phyloP scores from a whole-genome alignment of 768 basidiomycete genomes.

The Amanita brunnescens region DNA sequence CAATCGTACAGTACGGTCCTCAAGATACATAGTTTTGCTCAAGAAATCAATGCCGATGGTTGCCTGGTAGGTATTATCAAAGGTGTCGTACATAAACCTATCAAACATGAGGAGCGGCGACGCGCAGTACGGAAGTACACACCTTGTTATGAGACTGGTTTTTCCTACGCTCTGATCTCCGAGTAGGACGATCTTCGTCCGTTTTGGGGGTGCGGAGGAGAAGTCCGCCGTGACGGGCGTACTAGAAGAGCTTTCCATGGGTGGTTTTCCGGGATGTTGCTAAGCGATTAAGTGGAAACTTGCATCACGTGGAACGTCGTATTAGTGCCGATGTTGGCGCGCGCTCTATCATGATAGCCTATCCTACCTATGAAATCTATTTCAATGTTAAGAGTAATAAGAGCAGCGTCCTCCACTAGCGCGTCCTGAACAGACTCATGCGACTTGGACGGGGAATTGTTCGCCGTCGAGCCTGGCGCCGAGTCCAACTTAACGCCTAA shows the following conservation, averaged over 20 bases:
- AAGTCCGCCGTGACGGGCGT: constrained; percentile 77
- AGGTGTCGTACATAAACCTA: constrained; percentile 99
- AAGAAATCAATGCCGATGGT: constrained; percentile 99
- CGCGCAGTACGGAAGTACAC: constrained; percentile 16
- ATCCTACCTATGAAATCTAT: too few species aligned
- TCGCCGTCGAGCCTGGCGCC: neutral
- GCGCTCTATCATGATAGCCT: constrained; percentile 17
- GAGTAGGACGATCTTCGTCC: constrained; percentile 92
- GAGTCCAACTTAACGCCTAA: neutral
- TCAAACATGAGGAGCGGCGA: neutral
- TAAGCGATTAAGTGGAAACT: too few species aligned
- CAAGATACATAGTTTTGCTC: constrained; percentile 99
- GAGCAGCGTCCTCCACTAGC: too few species aligned
- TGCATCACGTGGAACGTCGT: constrained; percentile 26
- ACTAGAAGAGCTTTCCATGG: constrained; percentile 47
- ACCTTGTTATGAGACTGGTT: constrained; percentile 97
- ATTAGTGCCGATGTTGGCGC: constrained; percentile 84
- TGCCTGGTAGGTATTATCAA: constrained; percentile 98
- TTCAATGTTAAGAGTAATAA: too few species aligned
- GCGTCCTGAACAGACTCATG: too few species aligned
- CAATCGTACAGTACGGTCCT: constrained; percentile 94
- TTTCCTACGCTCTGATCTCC: constrained; percentile 99
- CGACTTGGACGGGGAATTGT: too few species aligned
- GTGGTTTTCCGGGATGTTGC: too few species aligned
- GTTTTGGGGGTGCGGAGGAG: constrained; percentile 83